Conservation (phyloP, 2,329 filamentous ascomycete species). For the Beauveria sp. region DNA sequence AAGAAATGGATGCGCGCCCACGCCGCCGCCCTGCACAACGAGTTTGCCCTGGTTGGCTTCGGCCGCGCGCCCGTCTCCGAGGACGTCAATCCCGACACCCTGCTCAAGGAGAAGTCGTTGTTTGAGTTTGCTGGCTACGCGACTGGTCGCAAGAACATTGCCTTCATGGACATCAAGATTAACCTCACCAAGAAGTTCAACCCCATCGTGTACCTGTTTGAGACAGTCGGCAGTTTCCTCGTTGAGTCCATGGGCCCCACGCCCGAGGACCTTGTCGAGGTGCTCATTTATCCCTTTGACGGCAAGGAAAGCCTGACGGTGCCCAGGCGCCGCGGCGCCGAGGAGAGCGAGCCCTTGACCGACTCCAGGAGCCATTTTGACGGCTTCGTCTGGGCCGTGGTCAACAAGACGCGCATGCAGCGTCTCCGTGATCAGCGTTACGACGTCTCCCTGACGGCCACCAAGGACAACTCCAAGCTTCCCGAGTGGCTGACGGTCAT, state of each 20-base stretch:
- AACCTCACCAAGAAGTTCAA: slow-evolving; percentile 82
- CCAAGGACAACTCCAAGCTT: slow-evolving; percentile 87
- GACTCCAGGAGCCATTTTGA: slow-evolving; percentile 66
- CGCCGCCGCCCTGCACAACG: slow-evolving; percentile 61
- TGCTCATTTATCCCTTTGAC: slow-evolving; percentile 80
- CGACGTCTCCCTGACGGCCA: slow-evolving; percentile 84
- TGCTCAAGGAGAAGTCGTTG: slow-evolving; percentile 79
- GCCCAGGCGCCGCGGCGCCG: slow-evolving; percentile 52
- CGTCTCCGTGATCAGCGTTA: slow-evolving; percentile 85
- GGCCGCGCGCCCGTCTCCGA: slow-evolving; percentile 45
- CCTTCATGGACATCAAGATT: slow-evolving; percentile 81
- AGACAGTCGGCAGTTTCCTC: slow-evolving; percentile 65
- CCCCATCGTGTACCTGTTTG: slow-evolving; percentile 54
- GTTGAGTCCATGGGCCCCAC: slow-evolving; percentile 63
- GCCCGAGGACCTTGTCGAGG: slow-evolving; percentile 67
- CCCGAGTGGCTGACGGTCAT: slow-evolving; percentile 88
- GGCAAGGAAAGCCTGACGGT: slow-evolving; percentile 79
- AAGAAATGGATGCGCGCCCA: slow-evolving; percentile 73
- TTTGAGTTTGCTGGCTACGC: slow-evolving; percentile 84
- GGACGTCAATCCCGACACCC: slow-evolving; percentile 27
- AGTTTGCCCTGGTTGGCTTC: slow-evolving; percentile 87
- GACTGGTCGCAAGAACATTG: slow-evolving; percentile 85
- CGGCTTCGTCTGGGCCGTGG: slow-evolving; percentile 87
- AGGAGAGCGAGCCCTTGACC: slow-evolving; percentile 36
- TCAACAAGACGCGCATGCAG: slow-evolving; percentile 94